Conservation (phyloP, 2,329 filamentous ascomycete species). For the Fusarium ambrosium region DNA sequence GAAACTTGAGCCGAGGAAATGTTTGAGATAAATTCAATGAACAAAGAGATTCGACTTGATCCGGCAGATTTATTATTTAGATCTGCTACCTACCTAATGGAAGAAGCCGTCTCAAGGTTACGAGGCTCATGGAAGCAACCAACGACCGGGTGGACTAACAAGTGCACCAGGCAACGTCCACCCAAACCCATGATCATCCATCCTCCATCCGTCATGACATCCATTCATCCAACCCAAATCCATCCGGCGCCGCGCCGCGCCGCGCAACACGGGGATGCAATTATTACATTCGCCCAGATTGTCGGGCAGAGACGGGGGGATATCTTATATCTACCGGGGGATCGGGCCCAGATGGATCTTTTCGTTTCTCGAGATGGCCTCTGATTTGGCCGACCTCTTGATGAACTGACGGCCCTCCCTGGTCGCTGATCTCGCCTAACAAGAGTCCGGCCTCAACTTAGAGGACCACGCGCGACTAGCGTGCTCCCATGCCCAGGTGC, state of each 20-base stretch:
- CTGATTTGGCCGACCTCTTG: conserved; percentile 27
- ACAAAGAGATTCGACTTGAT: conserved; percentile 6
- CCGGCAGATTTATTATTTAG: conserved; percentile 4
- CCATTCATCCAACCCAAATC: not conserved
- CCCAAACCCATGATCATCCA: not conserved
- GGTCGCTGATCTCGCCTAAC: conserved; percentile 40
- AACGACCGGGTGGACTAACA: conserved; percentile 7
- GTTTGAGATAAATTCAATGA: not conserved
- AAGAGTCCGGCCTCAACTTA: conserved; percentile 8
- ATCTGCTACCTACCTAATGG: not conserved
- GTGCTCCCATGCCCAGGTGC: conserved; percentile 4
- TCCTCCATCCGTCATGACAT: conserved; percentile 1
- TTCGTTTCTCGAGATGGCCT: conserved; percentile 13
- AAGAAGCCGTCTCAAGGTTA: conserved; percentile 12
- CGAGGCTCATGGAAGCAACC: conserved; percentile 24
- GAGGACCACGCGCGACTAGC: conserved; percentile 22
- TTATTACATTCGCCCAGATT: conserved; percentile 7
- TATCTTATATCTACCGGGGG: conserved; percentile 26
- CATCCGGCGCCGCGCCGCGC: not conserved
- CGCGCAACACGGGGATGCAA: conserved; percentile 5
- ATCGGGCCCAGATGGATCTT: conserved; percentile 20
- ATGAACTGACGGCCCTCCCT: conserved; percentile 11
- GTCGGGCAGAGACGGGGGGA: conserved; percentile 24
- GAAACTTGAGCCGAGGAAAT: not conserved
- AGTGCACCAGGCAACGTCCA: not conserved